Percentiles rank a stretch among this genome's conserved stretches.
Evolutionary conservation across 2,329 filamentous ascomycete species (phyloP).

Genomic region (Aureobasidium pullulans): DNA sequence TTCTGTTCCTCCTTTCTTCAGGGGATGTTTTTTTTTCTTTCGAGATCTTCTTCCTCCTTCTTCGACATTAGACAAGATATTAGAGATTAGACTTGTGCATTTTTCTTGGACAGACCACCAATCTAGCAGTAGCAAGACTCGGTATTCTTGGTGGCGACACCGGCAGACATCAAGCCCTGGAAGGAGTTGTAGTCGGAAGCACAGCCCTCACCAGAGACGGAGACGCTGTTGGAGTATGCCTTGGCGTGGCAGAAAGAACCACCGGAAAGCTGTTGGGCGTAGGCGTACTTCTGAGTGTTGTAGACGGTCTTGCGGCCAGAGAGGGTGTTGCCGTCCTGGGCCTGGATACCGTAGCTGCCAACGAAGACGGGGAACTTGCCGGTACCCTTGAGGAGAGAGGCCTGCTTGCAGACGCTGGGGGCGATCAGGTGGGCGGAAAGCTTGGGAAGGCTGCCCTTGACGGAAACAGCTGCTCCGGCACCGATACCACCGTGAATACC

Average conservation of each 20-base stretch:
- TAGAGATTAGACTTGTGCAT: background rate
- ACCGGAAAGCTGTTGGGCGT: constrained; percentile 26
- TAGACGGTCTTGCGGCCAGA: constrained; percentile 23
- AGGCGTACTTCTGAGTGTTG: constrained; percentile 29
- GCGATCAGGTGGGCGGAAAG: constrained; percentile 21
- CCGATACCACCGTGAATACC: background rate
- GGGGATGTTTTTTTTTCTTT: background rate
- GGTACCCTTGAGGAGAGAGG: constrained; percentile 18
- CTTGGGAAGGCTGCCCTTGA: background rate
- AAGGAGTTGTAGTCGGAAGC: constrained; percentile 4
- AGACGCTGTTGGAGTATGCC: background rate
- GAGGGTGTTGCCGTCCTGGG: constrained; percentile 27
- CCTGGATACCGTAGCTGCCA: constrained; percentile 31
- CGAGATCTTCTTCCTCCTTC: background rate
- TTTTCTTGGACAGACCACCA: background rate
- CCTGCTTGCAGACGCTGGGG: constrained; percentile 23
- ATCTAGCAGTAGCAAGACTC: constrained; percentile 10
- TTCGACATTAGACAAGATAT: background rate
- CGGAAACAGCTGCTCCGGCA: background rate
- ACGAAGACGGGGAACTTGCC: constrained; percentile 29
- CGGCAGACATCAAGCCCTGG: constrained; percentile 6
- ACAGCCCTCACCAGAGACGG: background rate
- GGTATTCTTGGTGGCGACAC: constrained; percentile 4
- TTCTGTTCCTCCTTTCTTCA: background rate
- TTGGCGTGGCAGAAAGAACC: constrained; percentile 23